Evolutionary conservation across 78 protist genomes (phyloP).

Genomic region (Speleostelium caveatum): DNA sequence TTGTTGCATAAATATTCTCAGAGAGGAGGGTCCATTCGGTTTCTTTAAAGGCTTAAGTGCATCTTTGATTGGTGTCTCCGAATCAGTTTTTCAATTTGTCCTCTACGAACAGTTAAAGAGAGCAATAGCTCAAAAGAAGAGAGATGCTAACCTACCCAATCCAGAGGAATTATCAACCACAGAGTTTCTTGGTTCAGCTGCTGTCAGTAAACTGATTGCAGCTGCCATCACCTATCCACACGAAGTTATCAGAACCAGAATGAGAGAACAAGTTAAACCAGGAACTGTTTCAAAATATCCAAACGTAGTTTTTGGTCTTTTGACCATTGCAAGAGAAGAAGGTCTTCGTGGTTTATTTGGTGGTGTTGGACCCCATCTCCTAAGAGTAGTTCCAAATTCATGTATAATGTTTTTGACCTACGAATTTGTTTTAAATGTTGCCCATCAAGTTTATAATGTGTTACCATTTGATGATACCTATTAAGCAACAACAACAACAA

Average conservation of each 20-base stretch:
- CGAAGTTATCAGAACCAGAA: constrained; percentile 84
- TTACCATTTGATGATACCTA: constrained; percentile 2
- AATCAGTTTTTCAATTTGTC: constrained; percentile 83
- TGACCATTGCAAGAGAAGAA: constrained; percentile 72
- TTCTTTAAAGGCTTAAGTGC: constrained; percentile 83
- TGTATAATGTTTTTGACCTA: constrained; percentile 88
- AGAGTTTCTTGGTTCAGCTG: constrained; percentile 77
- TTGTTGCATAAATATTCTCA: constrained; percentile 41
- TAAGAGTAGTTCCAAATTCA: constrained; percentile 85
- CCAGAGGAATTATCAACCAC: constrained; percentile 36
- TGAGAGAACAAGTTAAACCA: constrained; percentile 73
- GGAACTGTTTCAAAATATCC: constrained; percentile 41
- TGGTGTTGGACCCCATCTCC: constrained; percentile 82
- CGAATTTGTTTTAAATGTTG: constrained; percentile 66
- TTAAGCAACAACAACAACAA: neutral
- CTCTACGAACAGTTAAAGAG: constrained; percentile 78
- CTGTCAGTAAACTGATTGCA: constrained; percentile 73
- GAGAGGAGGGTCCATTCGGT: constrained; percentile 80
- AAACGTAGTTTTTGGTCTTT: constrained; percentile 23
- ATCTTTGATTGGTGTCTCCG: constrained; percentile 76
- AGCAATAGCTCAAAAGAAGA: constrained; percentile 8
- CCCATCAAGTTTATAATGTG: neutral
- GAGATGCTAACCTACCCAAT: neutral
- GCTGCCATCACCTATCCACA: constrained; percentile 84
- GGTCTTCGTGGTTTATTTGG: constrained; percentile 77